Conservation (phyloP, 2,329 filamentous ascomycete genomes). For the Tolypocladium pustulatum region DNA sequence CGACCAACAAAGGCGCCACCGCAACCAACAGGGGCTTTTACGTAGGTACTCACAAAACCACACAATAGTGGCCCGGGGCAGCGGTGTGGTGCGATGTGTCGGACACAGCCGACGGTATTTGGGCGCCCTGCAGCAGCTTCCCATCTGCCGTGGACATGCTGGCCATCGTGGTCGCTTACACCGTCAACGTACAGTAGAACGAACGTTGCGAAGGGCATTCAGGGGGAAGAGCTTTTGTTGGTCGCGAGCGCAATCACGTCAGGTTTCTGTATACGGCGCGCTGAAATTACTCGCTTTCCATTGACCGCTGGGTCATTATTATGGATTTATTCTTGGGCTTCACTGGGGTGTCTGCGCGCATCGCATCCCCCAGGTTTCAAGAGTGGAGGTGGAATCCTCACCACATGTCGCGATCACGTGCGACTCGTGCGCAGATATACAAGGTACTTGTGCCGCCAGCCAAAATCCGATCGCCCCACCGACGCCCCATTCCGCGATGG, state of each 20-base stretch:
- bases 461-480: neutral
- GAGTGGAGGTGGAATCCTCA: neutral
- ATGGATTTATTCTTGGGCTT: too few species aligned
- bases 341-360: neutral
- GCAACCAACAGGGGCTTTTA: neutral
- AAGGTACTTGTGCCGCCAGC: neutral
- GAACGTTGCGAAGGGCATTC: neutral
- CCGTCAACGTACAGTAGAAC: neutral
- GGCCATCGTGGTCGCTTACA: neutral
- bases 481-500: neutral
- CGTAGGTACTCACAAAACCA: neutral
- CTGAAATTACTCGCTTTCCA: neutral
- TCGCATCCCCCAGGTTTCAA: neutral
- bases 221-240: neutral
- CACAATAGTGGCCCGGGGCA: neutral
- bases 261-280: neutral
- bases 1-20: neutral
- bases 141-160: neutral
- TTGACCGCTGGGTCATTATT: neutral
- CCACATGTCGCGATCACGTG: neutral
- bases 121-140: neutral
- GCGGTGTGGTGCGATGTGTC: neutral
- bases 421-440: neutral
- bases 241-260: neutral
- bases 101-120: neutral